Base-by-base conservation (phyloP, 441 rosid species). In the Viola pubescens region DNA sequence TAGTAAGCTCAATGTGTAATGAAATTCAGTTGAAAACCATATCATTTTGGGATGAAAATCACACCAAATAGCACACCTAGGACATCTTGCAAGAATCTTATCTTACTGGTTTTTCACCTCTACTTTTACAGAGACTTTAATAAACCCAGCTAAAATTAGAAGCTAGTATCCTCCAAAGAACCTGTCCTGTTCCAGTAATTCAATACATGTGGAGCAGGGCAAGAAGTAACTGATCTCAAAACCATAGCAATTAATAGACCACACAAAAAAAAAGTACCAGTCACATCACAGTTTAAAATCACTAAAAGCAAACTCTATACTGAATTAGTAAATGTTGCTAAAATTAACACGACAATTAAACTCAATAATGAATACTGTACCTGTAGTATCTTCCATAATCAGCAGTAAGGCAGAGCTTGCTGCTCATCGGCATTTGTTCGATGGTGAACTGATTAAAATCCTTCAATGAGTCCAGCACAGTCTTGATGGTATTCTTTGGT, bases 401-500 rank as follows among this genome's bases (percentile, higher is more conserved):
- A 65, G 79, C 84, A 34, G 79, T 75, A 60, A 89, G 66, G 77
- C 95, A 89, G 73, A 87, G 94, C 56, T 62, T 54, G 66, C 74
- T 81, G 58, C 85, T 81, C 92, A 85, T 89, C 1, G 92, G 91
- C 14, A 81, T 87, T 83, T 87, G 97, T 70, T 89, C 92, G 65
- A 87, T 89, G 4, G 97, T 89, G 69, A 89, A 87, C 79, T 87
- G 90, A 50, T 88, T 87, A 43, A 69, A 72, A 43, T 54, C 77
- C 0, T 87, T 83, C 62, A 89, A 85, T 48, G 73, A 84, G 0
- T 61, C 34, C 6, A 89, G 70, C 4, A 87, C 88, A 6, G 88
- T 76, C 58, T 81, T 75, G 37, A 89, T 64, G 39, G 80, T 70
- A 42, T 68, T 76, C 1, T 82, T 80, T 0, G 56, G 59, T 0